A percentile compares a stretch with the other conserved stretches of the same genome.
Evolutionary conservation across 2,329 filamentous ascomycete genomes (phyloP).

Genomic region (Talaromyces sp.): DNA sequence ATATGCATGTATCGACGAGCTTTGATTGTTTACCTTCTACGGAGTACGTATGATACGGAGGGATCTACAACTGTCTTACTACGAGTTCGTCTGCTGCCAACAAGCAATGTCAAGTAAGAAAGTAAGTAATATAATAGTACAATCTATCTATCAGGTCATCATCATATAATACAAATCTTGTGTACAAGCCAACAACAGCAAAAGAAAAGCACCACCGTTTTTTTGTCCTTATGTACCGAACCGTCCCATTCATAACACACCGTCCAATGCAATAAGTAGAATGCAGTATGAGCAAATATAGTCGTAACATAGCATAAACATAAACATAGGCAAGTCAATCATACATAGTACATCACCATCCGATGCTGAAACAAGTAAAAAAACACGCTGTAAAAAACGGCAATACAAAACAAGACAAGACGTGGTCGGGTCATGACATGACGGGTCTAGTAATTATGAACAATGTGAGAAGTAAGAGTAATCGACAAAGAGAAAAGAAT

Average conservation of each 20-base stretch:
- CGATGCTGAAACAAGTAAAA: neutral
- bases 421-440: constrained; percentile 9
- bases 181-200: neutral
- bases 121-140: constrained; percentile 12
- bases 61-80: neutral
- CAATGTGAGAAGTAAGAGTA: neutral
- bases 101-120: too few species aligned
- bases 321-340: neutral
- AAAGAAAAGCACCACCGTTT: constrained; percentile 1
- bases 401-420: constrained; percentile 5
- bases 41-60: neutral
- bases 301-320: constrained; percentile 10
- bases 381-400: constrained; percentile 12
- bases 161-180: constrained; percentile 11
- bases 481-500: neutral
- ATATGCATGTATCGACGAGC: neutral
- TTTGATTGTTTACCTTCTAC: neutral
- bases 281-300: constrained; percentile 5
- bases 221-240: neutral
- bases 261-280: constrained; percentile 2
- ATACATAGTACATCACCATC: neutral
- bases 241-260: neutral
- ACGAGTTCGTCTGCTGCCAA: too few species aligned
- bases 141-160: constrained; percentile 3
- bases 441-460: constrained; percentile 13